phyloP scores from a whole-genome alignment of 352 stramenopile genomes.

The Phytopythium sindhum region DNA sequence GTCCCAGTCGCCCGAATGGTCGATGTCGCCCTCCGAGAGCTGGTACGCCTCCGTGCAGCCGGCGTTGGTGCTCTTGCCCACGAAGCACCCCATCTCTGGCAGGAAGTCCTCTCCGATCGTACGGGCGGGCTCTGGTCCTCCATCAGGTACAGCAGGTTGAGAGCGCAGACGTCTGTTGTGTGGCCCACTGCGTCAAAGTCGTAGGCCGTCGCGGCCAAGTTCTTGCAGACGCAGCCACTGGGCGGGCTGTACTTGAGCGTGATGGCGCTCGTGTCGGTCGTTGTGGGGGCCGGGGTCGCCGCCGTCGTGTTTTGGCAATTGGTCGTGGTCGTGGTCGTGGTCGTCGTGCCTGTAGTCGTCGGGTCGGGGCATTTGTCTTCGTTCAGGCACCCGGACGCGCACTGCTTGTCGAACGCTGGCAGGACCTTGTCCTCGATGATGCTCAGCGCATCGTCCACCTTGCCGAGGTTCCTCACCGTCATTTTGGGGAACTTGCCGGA shows the following conservation, averaged over 20 bases:
- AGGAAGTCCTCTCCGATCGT: constrained; percentile 1
- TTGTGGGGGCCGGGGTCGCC: background rate
- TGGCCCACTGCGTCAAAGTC: constrained; percentile 5
- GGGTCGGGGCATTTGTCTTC: constrained; percentile 1
- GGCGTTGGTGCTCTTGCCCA: constrained; percentile 1
- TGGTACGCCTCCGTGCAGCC: constrained; percentile 1
- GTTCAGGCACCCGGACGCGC: constrained; percentile 8
- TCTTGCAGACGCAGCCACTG: background rate
- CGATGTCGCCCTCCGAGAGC: background rate
- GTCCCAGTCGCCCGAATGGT: background rate
- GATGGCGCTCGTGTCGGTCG: constrained; percentile 1
- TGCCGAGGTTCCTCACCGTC: background rate
- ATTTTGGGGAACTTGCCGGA: constrained; percentile 2
- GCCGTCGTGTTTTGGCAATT: constrained; percentile 2
- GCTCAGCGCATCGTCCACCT: background rate
- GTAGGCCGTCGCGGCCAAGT: constrained; percentile 1
- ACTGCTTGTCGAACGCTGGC: constrained; percentile 8
- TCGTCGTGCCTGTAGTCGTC: background rate
- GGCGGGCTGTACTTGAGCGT: constrained; percentile 8
- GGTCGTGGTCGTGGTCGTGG: constrained; percentile 6
- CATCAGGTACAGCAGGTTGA: constrained; percentile 9
- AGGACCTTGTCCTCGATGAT: constrained; percentile 7
- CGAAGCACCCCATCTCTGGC: constrained; percentile 13
- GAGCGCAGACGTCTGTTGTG: constrained; percentile 7
- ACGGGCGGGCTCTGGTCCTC: constrained; percentile 2